phyloP scores from a whole-genome alignment of 148 eudicot genomes.

The Chenopodium berlandieri region DNA sequence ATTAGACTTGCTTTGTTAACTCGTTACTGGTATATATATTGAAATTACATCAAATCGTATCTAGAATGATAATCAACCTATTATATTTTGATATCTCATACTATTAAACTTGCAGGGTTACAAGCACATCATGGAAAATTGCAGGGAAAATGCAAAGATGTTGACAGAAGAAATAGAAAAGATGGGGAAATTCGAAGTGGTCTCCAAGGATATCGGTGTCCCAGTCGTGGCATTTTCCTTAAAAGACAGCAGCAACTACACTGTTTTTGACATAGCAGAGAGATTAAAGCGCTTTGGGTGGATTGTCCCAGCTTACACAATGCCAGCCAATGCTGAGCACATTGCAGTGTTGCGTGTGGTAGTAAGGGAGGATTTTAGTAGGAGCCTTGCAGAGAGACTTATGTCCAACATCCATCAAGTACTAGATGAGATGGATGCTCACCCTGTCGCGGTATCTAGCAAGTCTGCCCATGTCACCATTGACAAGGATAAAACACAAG shows the following conservation, averaged over 20 bases:
- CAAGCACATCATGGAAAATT: constrained; percentile 40
- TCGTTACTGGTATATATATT: not conserved
- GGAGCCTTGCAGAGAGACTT: constrained; percentile 39
- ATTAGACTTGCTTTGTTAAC: not conserved
- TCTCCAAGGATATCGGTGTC: constrained; percentile 39
- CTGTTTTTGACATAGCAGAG: constrained; percentile 36
- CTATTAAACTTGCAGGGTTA: constrained; percentile 32
- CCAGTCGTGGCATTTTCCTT: constrained; percentile 39
- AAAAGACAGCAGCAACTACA: constrained; percentile 37
- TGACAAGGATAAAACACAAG: not conserved
- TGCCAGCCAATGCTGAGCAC: constrained; percentile 41
- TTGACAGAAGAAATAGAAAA: constrained; percentile 31
- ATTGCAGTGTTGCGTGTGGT: constrained; percentile 39
- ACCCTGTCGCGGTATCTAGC: constrained; percentile 15
- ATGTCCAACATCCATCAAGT: constrained; percentile 30
- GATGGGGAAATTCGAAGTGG: constrained; percentile 31
- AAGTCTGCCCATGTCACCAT: constrained; percentile 6
- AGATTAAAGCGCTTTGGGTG: constrained; percentile 34
- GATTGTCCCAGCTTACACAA: constrained; percentile 50
- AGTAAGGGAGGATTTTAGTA: constrained; percentile 38
- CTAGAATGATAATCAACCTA: not conserved
- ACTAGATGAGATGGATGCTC: constrained; percentile 28
- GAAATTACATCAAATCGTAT: not conserved
- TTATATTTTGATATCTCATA: not conserved
- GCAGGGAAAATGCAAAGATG: constrained; percentile 34